phyloP scores from a whole-genome alignment of 805 yeast species.

The Suhomyces sp. region DNA sequence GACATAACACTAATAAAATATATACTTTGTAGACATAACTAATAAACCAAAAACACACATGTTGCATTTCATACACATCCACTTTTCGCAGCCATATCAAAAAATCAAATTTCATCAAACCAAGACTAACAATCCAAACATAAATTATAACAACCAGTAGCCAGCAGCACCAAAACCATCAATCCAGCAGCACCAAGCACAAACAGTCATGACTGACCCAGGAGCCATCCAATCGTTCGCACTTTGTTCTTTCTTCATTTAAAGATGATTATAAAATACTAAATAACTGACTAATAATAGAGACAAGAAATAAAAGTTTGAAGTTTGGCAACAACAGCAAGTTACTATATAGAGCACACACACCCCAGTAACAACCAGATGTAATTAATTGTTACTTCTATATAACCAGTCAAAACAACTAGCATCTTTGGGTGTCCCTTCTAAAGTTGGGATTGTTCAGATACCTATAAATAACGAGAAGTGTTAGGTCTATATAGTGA shows the following conservation, averaged over 20 bases:
- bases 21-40: no score
- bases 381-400: slow-evolving; percentile 1
- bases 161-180: slow-evolving; percentile 4
- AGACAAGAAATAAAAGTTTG: slow-evolving; percentile 10
- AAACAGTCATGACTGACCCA: no score
- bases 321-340: slow-evolving; percentile 1
- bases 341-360: no score
- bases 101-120: slow-evolving; percentile 1
- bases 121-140: neutral
- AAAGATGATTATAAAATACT: slow-evolving; percentile 6
- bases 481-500: slow-evolving; percentile 4
- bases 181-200: slow-evolving; percentile 2
- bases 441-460: no score
- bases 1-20: no score
- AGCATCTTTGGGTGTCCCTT: no score
- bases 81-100: slow-evolving; percentile 10
- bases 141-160: slow-evolving; percentile 2
- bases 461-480: no score
- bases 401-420: neutral
- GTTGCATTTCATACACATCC: no score
- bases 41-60: no score
- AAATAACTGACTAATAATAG: slow-evolving; percentile 9
- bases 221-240: no score
- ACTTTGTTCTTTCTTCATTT: slow-evolving; percentile 3
- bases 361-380: neutral